These are phyloP conservation scores for Inosperma sp. DNA, from an alignment of 768 basidiomycete species.

Conservation along the genomic window DNA sequence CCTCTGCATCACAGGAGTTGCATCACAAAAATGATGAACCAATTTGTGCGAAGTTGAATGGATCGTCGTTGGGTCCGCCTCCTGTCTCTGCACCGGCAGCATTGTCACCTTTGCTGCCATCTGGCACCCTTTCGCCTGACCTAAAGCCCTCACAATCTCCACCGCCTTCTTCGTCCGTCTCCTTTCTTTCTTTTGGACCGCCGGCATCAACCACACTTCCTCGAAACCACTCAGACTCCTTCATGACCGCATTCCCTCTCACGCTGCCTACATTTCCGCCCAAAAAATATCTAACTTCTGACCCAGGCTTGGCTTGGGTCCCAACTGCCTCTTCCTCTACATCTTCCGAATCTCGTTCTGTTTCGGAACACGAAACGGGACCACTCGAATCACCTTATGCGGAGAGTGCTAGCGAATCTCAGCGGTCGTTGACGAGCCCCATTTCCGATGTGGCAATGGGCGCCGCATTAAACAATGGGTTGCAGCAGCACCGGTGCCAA, in stretches of 20 bases:
- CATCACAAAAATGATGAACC: neutral
- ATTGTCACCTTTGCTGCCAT: slow-evolving; percentile 1
- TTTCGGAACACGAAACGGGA: slow-evolving; percentile 19
- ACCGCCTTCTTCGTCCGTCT: slow-evolving; percentile 6
- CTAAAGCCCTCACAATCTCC: slow-evolving; percentile 9
- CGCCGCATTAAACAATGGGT: neutral
- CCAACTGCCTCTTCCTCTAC: slow-evolving; percentile 2
- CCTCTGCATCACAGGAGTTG: no score
- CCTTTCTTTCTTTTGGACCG: neutral
- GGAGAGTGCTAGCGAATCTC: slow-evolving; percentile 21
- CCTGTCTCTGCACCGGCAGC: slow-evolving; percentile 9
- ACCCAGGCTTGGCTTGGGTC: neutral
- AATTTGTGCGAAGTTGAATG: neutral
- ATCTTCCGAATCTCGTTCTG: slow-evolving; percentile 18
- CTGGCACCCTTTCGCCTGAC: slow-evolving; percentile 5
- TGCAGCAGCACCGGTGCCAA: slow-evolving; percentile 2
- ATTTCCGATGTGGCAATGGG: slow-evolving; percentile 3
- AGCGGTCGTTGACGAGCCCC: slow-evolving; percentile 3
- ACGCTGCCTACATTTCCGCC: slow-evolving; percentile 26
- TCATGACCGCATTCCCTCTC: slow-evolving; percentile 26
- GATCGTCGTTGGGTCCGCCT: neutral
- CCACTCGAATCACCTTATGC: slow-evolving; percentile 26
- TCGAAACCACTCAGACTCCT: slow-evolving; percentile 15
- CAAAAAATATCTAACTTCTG: neutral
- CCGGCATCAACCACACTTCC: slow-evolving; percentile 12